These are phyloP conservation scores for Reutealis trisperma DNA, from an alignment of 345 rosid species.

Conservation along the genomic window DNA sequence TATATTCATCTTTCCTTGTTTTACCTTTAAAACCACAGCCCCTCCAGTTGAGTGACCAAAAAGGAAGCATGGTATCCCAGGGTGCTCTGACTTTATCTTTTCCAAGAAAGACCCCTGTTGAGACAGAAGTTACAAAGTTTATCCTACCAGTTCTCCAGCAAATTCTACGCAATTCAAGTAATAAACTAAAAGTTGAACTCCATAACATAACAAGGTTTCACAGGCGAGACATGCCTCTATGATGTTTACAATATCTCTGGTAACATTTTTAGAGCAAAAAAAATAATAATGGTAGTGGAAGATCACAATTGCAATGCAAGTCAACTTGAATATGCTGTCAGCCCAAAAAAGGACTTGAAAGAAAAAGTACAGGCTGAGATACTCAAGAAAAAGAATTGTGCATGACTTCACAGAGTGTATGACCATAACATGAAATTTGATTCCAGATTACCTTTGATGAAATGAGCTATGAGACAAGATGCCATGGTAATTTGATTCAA, in stretches of 20 bases:
- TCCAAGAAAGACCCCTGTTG: slow-evolving; percentile 81
- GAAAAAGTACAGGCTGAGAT: not conserved
- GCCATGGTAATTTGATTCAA: not conserved
- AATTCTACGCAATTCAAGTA: not conserved
- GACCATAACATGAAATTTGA: not conserved
- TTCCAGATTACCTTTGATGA: not conserved
- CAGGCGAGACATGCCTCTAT: not conserved
- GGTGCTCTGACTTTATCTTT: slow-evolving; percentile 72
- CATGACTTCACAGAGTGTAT: not conserved
- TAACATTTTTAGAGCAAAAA: not conserved
- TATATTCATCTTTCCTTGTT: not conserved
- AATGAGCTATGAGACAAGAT: not conserved
- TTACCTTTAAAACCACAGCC: slow-evolving; percentile 93
- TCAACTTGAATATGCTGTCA: slow-evolving; percentile 13
- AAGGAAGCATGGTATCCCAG: slow-evolving; percentile 89
- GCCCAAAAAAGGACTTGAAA: not conserved
- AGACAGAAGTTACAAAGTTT: slow-evolving; percentile 2
- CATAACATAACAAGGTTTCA: not conserved
- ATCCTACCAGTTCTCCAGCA: not conserved
- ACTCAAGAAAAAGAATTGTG: not conserved
- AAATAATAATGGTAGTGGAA: too few species aligned
- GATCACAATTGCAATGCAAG: too few species aligned
- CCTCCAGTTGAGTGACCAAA: slow-evolving; percentile 99
- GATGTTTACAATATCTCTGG: not conserved
- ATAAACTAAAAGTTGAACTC: not conserved